phyloP scores from a whole-genome alignment of 768 basidiomycete species.

The Naganishia friedmannii region DNA sequence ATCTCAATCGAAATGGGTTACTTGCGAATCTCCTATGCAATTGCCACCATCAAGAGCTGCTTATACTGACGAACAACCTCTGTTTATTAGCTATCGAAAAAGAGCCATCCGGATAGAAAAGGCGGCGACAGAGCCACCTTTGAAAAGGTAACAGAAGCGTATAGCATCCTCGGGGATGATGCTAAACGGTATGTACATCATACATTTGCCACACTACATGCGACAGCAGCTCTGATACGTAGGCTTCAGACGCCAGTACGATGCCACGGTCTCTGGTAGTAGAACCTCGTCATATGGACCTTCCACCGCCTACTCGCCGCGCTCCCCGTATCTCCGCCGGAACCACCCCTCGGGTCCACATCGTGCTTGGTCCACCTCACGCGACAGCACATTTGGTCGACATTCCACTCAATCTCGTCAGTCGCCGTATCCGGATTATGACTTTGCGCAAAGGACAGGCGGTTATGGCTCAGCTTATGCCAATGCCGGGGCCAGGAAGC shows the following conservation, averaged over 20 bases:
- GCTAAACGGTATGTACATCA: slow-evolving; percentile 39
- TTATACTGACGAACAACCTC: background rate
- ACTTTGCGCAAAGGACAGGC: slow-evolving; percentile 27
- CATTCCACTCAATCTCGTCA: slow-evolving; percentile 30
- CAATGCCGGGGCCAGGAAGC: slow-evolving; percentile 28
- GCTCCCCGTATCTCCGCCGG: slow-evolving; percentile 30
- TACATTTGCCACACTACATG: background rate
- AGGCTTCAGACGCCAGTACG: slow-evolving; percentile 19
- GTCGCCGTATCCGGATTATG: slow-evolving; percentile 31
- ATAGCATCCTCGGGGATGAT: slow-evolving; percentile 47
- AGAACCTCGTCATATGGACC: slow-evolving; percentile 26
- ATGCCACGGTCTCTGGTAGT: slow-evolving; percentile 11
- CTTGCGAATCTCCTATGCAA: background rate
- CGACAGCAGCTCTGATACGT: background rate
- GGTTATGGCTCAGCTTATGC: slow-evolving; percentile 29
- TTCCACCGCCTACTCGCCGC: slow-evolving; percentile 24
- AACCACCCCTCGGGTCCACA: slow-evolving; percentile 34
- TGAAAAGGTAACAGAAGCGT: slow-evolving; percentile 49
- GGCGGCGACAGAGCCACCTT: slow-evolving; percentile 45
- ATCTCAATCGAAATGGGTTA: background rate
- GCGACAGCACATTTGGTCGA: slow-evolving; percentile 15
- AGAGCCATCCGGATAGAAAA: slow-evolving; percentile 48
- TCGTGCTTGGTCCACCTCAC: slow-evolving; percentile 34
- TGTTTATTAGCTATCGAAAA: slow-evolving; percentile 43
- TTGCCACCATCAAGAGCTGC: background rate